phyloP scores from a whole-genome alignment of 2,329 filamentous ascomycete species.

The Calonectria hawksworthii region DNA sequence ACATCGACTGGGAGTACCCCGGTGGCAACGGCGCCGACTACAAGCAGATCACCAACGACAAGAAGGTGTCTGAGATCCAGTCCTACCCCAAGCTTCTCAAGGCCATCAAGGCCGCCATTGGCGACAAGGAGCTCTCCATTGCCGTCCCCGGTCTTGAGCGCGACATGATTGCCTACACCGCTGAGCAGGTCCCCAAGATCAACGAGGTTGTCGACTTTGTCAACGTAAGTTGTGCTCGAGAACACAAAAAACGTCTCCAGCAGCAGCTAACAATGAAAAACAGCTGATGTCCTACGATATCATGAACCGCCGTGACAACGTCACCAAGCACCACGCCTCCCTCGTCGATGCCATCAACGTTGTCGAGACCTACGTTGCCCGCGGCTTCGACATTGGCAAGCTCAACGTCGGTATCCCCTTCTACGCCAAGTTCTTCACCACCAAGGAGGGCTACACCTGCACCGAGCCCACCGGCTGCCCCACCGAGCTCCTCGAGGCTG shows the following conservation, averaged over 20 bases:
- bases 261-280: background rate
- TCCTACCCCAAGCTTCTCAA: conserved; percentile 73
- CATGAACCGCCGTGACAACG: conserved; percentile 78
- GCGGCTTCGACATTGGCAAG: conserved; percentile 67
- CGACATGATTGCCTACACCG: conserved; percentile 79
- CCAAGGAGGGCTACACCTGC: conserved; percentile 62
- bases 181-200: conserved; percentile 69
- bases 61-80: conserved; percentile 71
- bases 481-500: conserved; percentile 71
- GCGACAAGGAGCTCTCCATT: conserved; percentile 74
- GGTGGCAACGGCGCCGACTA: conserved; percentile 80
- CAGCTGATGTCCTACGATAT: conserved; percentile 79
- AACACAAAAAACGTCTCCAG: rapidly evolving
- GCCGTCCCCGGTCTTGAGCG: conserved; percentile 73
- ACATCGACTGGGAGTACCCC: conserved; percentile 77
- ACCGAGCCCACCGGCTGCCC: conserved; percentile 68
- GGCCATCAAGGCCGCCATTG: conserved; percentile 70
- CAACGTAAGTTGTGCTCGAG: conserved; percentile 56
- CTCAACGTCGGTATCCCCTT: conserved; percentile 78
- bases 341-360: conserved; percentile 66
- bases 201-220: conserved; percentile 74
- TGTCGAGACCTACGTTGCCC: conserved; percentile 70
- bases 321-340: conserved; percentile 75
- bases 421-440: conserved; percentile 78
- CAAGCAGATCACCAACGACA: conserved; percentile 70